Evolutionary conservation across 257 asterid species (phyloP), one percentile per base, ranked within the genome.

Genomic region (Ehretia macrophylla): DNA sequence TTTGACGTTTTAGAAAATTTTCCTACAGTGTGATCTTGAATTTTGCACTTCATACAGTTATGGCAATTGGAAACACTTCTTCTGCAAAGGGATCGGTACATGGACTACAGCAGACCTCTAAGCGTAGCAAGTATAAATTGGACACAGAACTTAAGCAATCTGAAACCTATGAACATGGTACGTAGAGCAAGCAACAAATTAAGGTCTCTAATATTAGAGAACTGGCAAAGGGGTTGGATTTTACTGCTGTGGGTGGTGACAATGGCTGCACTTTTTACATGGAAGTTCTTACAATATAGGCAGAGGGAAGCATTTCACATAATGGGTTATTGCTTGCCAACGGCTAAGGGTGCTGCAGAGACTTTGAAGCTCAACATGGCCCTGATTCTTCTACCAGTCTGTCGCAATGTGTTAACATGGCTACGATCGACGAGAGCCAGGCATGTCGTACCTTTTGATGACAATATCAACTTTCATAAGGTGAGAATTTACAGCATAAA

Each of bases 341-440:
- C 95, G 5, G 96, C 97, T 52, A 90, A 90, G 65, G 97, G 97
- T 8, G 96, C 97, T 11, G 97, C 97, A 0, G 97, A 90, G 78
- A 90, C 96, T 1, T 87, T 90, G 49, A 90, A 90, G 64, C 83
- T 90, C 78, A 90, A 90, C 83, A 84, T 90, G 95, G 97, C 97
- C 14, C 75, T 90, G n/a, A 73, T 90, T 60, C 95, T 90, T 17
- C 69, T 90, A 35, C 97, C 97, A 0, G 95, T 90, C 47, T 90
- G 96, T 58, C 90, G 96, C 35, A 90, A 90, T 56, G 77, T 82
- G 16, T 53, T 85, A 50, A 90, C 97, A 4, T 61, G 83, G 83
- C 67, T 90, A 4, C 51, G 96, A 47, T 85, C 96, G 10, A 84
- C 96, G 1, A 70, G 85, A 59, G 96, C 96, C 56, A 70, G 92